A percentile compares a stretch with the other conserved stretches of the same genome.
phyloP scores from a whole-genome alignment of 1,284 basidiomycete species.

The Prillingera fragicola region DNA sequence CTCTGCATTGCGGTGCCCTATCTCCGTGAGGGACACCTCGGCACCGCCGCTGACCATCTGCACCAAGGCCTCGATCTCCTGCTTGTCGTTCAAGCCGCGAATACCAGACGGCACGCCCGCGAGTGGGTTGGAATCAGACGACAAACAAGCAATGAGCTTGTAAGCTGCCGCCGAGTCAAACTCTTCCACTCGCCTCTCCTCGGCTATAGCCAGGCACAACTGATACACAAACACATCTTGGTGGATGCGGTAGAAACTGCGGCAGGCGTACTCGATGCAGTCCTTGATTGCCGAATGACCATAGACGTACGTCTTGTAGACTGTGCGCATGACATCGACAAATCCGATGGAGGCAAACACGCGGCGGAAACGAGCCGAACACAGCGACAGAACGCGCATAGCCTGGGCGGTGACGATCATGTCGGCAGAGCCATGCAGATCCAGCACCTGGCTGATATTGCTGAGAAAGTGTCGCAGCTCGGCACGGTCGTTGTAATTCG shows the following conservation, averaged over 20 bases:
- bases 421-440: constrained; percentile 63
- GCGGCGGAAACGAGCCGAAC: constrained; percentile 68
- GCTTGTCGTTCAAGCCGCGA: constrained; percentile 58
- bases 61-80: constrained; percentile 68
- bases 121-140: constrained; percentile 11
- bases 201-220: constrained; percentile 58
- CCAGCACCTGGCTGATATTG: constrained; percentile 62
- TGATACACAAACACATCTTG: constrained; percentile 71
- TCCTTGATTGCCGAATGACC: constrained; percentile 57
- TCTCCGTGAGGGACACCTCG: constrained; percentile 52
- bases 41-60: constrained; percentile 49
- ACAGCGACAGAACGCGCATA: constrained; percentile 63
- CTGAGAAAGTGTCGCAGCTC: constrained; percentile 65
- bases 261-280: constrained; percentile 66
- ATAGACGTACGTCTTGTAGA: constrained; percentile 64
- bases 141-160: constrained; percentile 26
- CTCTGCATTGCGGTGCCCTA: constrained; percentile 59
- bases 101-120: constrained; percentile 57
- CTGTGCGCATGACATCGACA: constrained; percentile 62
- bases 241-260: constrained; percentile 69
- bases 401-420: constrained; percentile 62
- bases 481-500: constrained; percentile 66
- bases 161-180: constrained; percentile 52
- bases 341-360: constrained; percentile 68
- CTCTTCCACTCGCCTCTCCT: no score